These are phyloP conservation scores for Naganishia vishniacii DNA, from an alignment of 768 basidiomycete genomes.

Conservation along the genomic window DNA sequence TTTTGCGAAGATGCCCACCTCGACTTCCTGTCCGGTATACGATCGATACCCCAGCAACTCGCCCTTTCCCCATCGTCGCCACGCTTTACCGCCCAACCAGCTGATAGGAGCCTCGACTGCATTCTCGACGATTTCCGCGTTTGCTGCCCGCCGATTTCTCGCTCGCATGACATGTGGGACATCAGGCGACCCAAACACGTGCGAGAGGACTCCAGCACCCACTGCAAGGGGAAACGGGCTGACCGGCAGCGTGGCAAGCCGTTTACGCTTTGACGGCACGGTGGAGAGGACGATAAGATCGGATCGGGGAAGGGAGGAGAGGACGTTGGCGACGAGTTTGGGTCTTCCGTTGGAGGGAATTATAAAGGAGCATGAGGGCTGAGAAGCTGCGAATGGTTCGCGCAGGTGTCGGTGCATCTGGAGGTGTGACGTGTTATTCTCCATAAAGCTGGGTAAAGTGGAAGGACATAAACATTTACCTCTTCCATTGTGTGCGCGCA, in stretches of 20 bases:
- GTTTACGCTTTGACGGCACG: conserved; percentile 28
- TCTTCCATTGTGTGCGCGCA: conserved; percentile 65
- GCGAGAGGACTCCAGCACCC: conserved; percentile 54
- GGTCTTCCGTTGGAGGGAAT: conserved; percentile 43
- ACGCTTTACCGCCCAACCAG: conserved; percentile 60
- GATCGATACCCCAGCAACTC: conserved; percentile 27
- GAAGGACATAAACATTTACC: conserved; percentile 43
- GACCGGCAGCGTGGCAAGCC: conserved; percentile 56
- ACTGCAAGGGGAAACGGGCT: conserved; percentile 60
- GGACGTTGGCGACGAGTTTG: conserved; percentile 52
- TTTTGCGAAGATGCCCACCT: conserved; percentile 48
- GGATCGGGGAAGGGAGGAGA: conserved; percentile 59
- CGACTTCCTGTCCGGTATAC: conserved; percentile 55
- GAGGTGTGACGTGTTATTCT: neutral
- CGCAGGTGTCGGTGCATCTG: conserved; percentile 24
- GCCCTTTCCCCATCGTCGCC: conserved; percentile 34
- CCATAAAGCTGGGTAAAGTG: neutral
- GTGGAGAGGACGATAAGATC: conserved; percentile 56
- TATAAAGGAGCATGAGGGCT: conserved; percentile 49
- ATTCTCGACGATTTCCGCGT: conserved; percentile 47
- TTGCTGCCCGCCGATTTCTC: conserved; percentile 59
- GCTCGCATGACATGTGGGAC: conserved; percentile 28
- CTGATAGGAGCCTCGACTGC: neutral
- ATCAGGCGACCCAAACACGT: conserved; percentile 55
- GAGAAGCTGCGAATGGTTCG: conserved; percentile 34